Percentiles rank a stretch among this genome's conserved stretches.
These are phyloP conservation scores for Papiliotrema fonsecae DNA, from an alignment of 1,284 basidiomycete genomes.

Conservation along the genomic window DNA sequence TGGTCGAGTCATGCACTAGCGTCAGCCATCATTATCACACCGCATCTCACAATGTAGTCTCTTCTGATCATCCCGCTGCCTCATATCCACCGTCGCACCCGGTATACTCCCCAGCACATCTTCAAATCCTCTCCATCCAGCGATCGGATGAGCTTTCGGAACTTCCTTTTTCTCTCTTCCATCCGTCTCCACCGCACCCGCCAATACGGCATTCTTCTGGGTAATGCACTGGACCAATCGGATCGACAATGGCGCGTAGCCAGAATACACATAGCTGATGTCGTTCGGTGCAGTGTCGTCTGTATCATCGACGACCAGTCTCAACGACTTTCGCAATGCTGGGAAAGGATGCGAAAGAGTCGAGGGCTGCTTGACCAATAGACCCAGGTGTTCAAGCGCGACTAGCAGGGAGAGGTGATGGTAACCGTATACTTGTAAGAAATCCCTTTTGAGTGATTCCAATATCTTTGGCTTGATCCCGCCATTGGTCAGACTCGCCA, in stretches of 20 bases:
- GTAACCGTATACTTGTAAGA: slow-evolving; percentile 94
- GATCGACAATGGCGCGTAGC: slow-evolving; percentile 89
- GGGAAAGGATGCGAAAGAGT: slow-evolving; percentile 56
- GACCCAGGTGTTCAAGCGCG: slow-evolving; percentile 65
- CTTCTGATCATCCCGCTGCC: slow-evolving; percentile 48
- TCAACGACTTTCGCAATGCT: slow-evolving; percentile 72
- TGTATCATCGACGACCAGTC: slow-evolving; percentile 83
- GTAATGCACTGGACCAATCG: slow-evolving; percentile 88
- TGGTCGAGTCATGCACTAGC: slow-evolving; percentile 54
- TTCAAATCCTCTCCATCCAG: slow-evolving; percentile 96
- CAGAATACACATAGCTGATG: slow-evolving; percentile 92
- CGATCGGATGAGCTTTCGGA: slow-evolving; percentile 73
- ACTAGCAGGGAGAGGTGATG: slow-evolving; percentile 79
- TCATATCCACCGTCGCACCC: slow-evolving; percentile 77
- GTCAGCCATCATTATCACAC: neutral
- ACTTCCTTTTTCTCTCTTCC: slow-evolving; percentile 41
- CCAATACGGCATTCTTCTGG: slow-evolving; percentile 78
- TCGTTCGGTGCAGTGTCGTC: slow-evolving; percentile 72
- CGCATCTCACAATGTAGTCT: neutral
- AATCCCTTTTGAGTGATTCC: slow-evolving; percentile 84
- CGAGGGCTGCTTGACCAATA: slow-evolving; percentile 51
- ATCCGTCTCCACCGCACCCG: slow-evolving; percentile 44
- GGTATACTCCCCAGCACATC: slow-evolving; percentile 76
- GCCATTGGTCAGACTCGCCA: slow-evolving; percentile 75
- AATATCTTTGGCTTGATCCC: slow-evolving; percentile 83